Base-by-base conservation (phyloP, 768 basidiomycete species). In the Megacollybia marginata region DNA sequence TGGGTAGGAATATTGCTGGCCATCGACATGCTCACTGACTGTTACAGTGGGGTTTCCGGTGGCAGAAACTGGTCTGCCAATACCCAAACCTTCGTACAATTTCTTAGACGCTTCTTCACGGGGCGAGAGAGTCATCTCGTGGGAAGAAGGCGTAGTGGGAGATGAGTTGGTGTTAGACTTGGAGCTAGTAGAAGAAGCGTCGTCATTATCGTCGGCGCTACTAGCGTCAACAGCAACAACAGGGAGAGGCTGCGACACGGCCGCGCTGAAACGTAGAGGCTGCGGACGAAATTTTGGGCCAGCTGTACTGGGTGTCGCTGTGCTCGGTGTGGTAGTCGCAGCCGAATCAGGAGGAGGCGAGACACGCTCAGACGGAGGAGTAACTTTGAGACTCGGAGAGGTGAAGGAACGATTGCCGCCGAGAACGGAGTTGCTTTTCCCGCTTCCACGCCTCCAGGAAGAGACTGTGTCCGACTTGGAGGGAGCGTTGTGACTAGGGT, bases 81-180 rank as follows among this genome's bases (percentile, higher is more conserved):
- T 80, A n/a, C 90, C 87, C 36, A 93, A 76, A 35, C 90, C 90
- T 68, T 92, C 90, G 62, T 89, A 92, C 52, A 90, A 67, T 69
- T 87, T 89, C 79, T 89, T 92, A 36, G 83, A 65, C 10, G 82
- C 89, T 69, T 90, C 88, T 68, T 92, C 89, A 70, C 89, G 85
- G 63, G 85, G 85, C 68, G 87, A 88, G 57, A 91, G 80, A 49
- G 83, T 78, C 54, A 66, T 67, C 46, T 71, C 76, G 54, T 72
- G 73, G 34, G 84, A 86, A 43, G 82, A 77, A 10, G 89, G 86
- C 1, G 88, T 89, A 40, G 82, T 79, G 3, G 89, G 88, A 50
- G 88, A 83, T n/a, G 83, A 82, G 53, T 71, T 69, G 53, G 71
- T 72, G 54, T 71, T 71, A 33, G 79, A 80, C 15, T 83, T 85